Evolutionary conservation across 2,329 filamentous ascomycete species (phyloP), one percentile per base, ranked within the genome.

Genomic region (Alternaria angustiovoidea): DNA sequence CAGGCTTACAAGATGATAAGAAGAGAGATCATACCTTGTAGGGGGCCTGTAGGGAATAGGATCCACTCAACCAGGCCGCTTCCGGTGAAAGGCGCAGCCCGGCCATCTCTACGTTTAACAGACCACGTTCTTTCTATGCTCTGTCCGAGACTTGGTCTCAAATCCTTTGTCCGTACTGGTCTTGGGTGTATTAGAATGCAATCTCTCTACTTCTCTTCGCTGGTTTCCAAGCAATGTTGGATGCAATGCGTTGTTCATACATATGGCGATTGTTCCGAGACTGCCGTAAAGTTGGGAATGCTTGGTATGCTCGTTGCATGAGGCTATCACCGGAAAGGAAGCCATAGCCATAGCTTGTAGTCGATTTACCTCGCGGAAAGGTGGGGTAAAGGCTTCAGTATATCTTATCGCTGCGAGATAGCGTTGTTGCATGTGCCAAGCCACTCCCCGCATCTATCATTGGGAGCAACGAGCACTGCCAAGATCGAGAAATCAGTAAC

Each of bases 331-430:
- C 14, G 8, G 22, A 53, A 14, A 30, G n/a, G 44, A 51, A 43
- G 14, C 14, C n/a, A 4, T 47, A 34, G 24, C n/a, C 26, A 30
- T 12, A 34, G n/a, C 22, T 28, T 43, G 14, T 22, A 22, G 41
- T 34, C n/a, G 30, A 18, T 20, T n/a, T 6, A 32, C 39, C 26
- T n/a, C 0, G 12, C 22, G 28, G 39, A 46, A 54, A 43, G 28
- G 51, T 54, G 51, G 51, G 51, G 28, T 34, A 24, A 9, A 36
- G 18, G 28, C 41, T 44, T 16, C 14, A 18, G 18, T 54, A 28
- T 36, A 34, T 44, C 51, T 54, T 46, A 54, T 54, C 51, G 51
- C 51, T 46, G 39, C 51, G 39, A 54, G 51, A 54, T 54, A 44
- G 51, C 42, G 28, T 22, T 14, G n/a, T 34, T 54, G 51, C 41